Evolutionary conservation across 345 rosid species (phyloP), one percentile per base, ranked within the genome.

Genomic region (Cardamine resedifolia): DNA sequence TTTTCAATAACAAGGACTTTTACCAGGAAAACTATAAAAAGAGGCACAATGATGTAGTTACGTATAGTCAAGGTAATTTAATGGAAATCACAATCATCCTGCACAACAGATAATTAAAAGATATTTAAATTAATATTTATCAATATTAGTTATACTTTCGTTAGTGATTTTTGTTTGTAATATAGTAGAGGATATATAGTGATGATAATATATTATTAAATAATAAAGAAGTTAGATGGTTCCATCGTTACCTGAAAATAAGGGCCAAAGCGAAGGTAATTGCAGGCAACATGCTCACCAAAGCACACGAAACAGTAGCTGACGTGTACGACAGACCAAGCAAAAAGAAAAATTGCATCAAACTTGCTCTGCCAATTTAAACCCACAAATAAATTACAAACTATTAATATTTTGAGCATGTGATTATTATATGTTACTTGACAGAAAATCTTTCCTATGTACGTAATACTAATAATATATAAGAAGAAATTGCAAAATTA

Each of bases 311-410:
- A 43, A 83, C 84, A 3, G 88, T 83, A 56, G 88, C 85, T 10
- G 90, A 84, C 66, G 90, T 86, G 58, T 80, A 78, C 61, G 84
- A 78, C 58, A 86, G 79, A 16, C 90, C 90, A 24, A 83, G 76
- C 39, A 86, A 82, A 72, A 83, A 86, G 76, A 75, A 79, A 62
- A 77, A 84, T 31, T 82, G 88, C 16, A 77, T 66, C 39, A 86
- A 69, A 58, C 86, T 84, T 30, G 79, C 88, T 74, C 90, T 86
- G 78, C 15, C 34, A 50, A n/a, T 23, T 19, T 34, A 27, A 20
- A 44, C 18, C 27, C 61, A 26, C 11, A 8, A 36, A 27, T 14
- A 21, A 64, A 4, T 23, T 61, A 0, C 4, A 2, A 50, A 12
- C 47, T 38, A 39, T 6, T 30, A 26, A 21, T 21, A 18, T 24